Base-by-base conservation (phyloP, 345 rosid species). In the Euclidium syriacum region DNA sequence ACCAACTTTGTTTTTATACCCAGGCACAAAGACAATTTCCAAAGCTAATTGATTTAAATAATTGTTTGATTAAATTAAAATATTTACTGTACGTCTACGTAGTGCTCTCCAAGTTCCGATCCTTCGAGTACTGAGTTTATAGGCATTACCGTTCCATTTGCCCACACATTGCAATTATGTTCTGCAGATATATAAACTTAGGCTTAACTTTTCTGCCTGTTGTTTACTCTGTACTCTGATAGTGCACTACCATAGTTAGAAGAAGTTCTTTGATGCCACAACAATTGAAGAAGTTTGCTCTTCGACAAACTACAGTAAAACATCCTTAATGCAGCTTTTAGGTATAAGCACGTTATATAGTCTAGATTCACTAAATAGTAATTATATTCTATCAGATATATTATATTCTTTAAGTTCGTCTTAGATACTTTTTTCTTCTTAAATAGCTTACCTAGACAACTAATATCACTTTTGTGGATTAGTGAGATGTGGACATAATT, bases 371-470 rank as follows among this genome's bases (percentile, higher is more conserved):
- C 29, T 18, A 10, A 25, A 34, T 6, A 24, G 18, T 35, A 46
- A 36, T 6, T 26, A 8, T 12, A 9, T 20, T n/a, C 19, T 40
- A 16, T 55, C 23, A 38, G 44, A 35, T 23, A n/a, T 10, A 40
- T 42, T 42, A 43, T 26, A 65, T 43, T 38, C 54, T 54, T 18
- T 65, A 10, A 24, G 24, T 35, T 70, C 46, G 53, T 64, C n/a
- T 29, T 51, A 8, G 49, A 29, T 42, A 40, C n/a, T 46, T 27
- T n/a, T 47, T 25, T 18, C 25, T 17, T 54, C 22, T 23, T 14
- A 32, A 36, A 8, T 41, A 41, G 44, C 66, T 41, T 41, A 32
- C 52, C 16, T 68, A 32, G 47, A 59, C 44, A 47, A 44, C 19
- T 42, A 32, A 16, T 58, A 40, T 41, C n/a, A 30, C 27, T 41